Base-by-base conservation (phyloP, 805 yeast genomes). In the Saturnispora halmiae region DNA sequence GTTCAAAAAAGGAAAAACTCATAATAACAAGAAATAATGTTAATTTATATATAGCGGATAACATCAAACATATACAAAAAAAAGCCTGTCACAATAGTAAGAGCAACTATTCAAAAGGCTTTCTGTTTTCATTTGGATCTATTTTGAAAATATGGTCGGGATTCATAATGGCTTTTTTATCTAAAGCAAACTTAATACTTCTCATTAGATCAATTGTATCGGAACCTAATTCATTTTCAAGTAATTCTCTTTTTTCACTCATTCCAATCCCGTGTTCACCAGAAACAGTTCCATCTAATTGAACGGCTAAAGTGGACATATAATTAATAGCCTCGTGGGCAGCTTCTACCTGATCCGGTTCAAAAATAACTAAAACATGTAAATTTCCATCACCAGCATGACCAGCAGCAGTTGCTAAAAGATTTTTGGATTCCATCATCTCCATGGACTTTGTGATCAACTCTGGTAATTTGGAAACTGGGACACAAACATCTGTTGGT, bases 241-340 rank as follows among this genome's bases (percentile, higher is more conserved):
- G 58, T 44, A 67, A 76, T 22, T 70, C 72, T 47, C 88, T 61
- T 53, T 84, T 84, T 35, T 56, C 60, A 28, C 90, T 88, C 32
- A 79, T 70, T 7, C 94, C 95, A 30, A 85, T 74, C 11, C 94
- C 95, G 55, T 84, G 94, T 53, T 84, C 94, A 27, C 94, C 94
- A 4, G 87, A 80, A 49, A 86, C 78, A 2, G 95, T 84, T 2
- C 94, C 94, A 40, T 83, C 94, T 29, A 77, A 70, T 1, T 63
- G 70, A 14, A 84, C 61, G 0, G 90, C 94, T 31, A 78, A 56
- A 33, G 67, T 53, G 36, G 81, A 82, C 81, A 84, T 77, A 38
- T 72, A 65, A 21, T 70, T 67, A 11, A 80, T 78, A 10, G 80
- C 51, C 10, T 55, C 51, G 44, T 72, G 70, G 3, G 75, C 79